Base-by-base conservation (phyloP, 2,329 filamentous ascomycete genomes). In the Monosporascus cannonballus region DNA sequence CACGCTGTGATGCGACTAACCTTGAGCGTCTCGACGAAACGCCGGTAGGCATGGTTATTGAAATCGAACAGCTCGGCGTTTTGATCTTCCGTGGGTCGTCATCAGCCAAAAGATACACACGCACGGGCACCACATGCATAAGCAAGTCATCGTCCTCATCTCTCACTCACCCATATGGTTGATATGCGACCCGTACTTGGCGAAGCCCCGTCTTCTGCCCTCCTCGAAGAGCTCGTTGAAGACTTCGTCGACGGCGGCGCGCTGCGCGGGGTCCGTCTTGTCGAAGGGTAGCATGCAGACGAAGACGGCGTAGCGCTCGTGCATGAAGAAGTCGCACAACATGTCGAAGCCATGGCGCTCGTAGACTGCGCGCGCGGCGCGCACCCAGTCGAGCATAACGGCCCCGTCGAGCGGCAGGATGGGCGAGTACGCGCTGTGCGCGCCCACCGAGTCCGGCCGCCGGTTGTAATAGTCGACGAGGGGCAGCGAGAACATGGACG, bases 211-310 rank as follows among this genome's bases (percentile, higher is more conserved):
- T 55, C 63, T 60, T 53, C 65, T 67, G 1, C 66, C 70, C 53
- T 67, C 67, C 38, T 62, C 55, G 37, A 71, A 67, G 3, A 72
- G 59, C 18, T 58, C 64, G 14, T 67, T 58, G 52, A 70, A 71
- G 38, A 72, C 55, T 37, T 54, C 61, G 42, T 70, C 59, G 36
- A 75, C 68, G 15, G 67, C 64, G 37, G 60, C 54, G 11, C 71
- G 66, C 54, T 76, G 71, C 51, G 61, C 62, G 4, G 62, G 54
- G 48, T 71, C 71, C 3, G 68, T 71, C 61, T 76, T 75, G 56
- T 77, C 74, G 53, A 74, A 76, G 4, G 69, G 71, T 52, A 76
- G 71, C 73, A 76, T 76, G 54, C 74, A 75, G 55, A 76, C 72
- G 44, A 75, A 70, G 36, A 76, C 71, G 8, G 74, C 70, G 47